Percentiles rank a stretch among this genome's conserved stretches.
Evolutionary conservation across 495 filamentous ascomycete genomes (phyloP).

Genomic region (Chaetomidium leptoderma): DNA sequence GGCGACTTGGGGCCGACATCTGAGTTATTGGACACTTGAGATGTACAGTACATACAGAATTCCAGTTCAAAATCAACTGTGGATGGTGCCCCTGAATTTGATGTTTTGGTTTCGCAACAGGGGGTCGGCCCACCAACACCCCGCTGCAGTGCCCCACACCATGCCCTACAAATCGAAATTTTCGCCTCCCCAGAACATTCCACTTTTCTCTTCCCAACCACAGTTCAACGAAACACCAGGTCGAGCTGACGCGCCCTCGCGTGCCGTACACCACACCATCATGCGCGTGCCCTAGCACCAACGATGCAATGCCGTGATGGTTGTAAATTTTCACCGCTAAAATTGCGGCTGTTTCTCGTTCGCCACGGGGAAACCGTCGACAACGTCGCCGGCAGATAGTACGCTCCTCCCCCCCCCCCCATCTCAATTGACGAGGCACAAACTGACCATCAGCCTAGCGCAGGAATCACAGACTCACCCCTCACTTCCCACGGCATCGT

Average conservation of each 20-base stretch:
- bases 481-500: conserved; percentile 78
- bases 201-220: background rate
- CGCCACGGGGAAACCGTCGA: conserved; percentile 86
- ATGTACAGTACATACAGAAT: too few relatives aligned
- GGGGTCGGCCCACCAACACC: background rate
- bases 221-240: background rate
- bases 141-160: background rate
- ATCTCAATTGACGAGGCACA: background rate
- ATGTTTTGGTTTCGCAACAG: background rate
- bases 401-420: conserved; percentile 26
- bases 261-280: background rate
- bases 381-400: conserved; percentile 76
- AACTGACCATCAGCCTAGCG: conserved; percentile 50
- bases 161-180: conserved; percentile 12
- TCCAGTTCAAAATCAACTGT: too few relatives aligned
- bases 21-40: background rate
- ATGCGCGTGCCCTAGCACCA: background rate
- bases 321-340: background rate
- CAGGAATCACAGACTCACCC: conserved; percentile 70
- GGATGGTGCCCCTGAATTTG: background rate
- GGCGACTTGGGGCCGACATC: background rate
- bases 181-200: background rate
- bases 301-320: background rate
- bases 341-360: conserved; percentile 71
- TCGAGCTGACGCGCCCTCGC: background rate